phyloP scores from a whole-genome alignment of 805 yeast genomes.

The Myxozyma melibiosi region DNA sequence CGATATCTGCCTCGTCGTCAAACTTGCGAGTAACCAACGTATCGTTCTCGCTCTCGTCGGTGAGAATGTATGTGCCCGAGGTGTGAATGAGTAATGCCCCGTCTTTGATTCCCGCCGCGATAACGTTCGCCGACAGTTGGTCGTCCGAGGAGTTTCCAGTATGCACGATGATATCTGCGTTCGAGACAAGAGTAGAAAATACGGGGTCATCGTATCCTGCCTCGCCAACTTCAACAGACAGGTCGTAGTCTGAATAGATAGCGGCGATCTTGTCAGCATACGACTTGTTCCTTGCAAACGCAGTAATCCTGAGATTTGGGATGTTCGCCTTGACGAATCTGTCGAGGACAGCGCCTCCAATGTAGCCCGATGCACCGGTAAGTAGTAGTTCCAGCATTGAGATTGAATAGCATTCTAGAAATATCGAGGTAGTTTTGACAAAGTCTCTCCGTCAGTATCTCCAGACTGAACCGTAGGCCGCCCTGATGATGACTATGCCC shows the following conservation, averaged over 20 bases:
- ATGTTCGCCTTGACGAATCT: not conserved
- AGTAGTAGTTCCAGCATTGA: slow-evolving; percentile 8
- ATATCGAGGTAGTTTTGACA: too few relatives aligned
- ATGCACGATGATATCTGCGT: slow-evolving; percentile 42
- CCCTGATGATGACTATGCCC: too few relatives aligned
- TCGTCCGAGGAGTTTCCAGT: slow-evolving; percentile 41
- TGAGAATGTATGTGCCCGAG: slow-evolving; percentile 44
- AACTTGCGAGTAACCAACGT: slow-evolving; percentile 35
- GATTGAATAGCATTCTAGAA: too few relatives aligned
- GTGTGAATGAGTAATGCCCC: slow-evolving; percentile 44
- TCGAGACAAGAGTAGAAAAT: slow-evolving; percentile 33
- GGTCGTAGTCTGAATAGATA: slow-evolving; percentile 23
- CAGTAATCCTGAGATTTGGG: slow-evolving; percentile 5
- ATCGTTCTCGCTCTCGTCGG: slow-evolving; percentile 25
- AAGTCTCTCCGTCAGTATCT: too few relatives aligned
- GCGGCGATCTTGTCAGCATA: slow-evolving; percentile 17
- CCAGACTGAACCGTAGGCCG: too few relatives aligned
- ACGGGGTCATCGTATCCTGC: slow-evolving; percentile 34
- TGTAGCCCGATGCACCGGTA: slow-evolving; percentile 26
- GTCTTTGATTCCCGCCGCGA: slow-evolving; percentile 34
- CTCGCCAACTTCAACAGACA: slow-evolving; percentile 38
- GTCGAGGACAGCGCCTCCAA: slow-evolving; percentile 26
- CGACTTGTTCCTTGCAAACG: slow-evolving; percentile 11
- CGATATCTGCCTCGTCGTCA: slow-evolving; percentile 39
- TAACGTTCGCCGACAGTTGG: slow-evolving; percentile 38